Conservation (phyloP, 2,329 filamentous ascomycete genomes). For the Fusarium sp. region DNA sequence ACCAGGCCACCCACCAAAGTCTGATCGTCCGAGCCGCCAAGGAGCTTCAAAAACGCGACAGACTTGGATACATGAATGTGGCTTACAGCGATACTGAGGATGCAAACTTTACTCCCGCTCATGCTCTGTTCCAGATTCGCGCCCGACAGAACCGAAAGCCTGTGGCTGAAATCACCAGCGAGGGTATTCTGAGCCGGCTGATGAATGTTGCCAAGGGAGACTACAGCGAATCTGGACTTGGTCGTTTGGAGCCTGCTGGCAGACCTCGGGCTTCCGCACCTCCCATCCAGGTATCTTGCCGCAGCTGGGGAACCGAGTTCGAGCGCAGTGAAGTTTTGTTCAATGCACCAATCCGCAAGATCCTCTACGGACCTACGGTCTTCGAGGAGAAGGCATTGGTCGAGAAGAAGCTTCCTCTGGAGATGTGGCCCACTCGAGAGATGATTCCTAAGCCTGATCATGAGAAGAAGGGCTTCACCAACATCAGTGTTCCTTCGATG, state of each 20-base stretch:
- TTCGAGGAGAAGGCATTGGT: conserved; percentile 80
- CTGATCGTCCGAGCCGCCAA: conserved; percentile 80
- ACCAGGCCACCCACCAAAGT: conserved; percentile 74
- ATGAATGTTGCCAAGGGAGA: conserved; percentile 79
- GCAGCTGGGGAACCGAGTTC: conserved; percentile 70
- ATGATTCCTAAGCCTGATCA: conserved; percentile 84
- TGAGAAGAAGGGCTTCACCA: conserved; percentile 85
- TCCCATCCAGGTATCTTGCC: conserved; percentile 83
- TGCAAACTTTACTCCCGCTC: conserved; percentile 73
- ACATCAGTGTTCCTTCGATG: conserved; percentile 96
- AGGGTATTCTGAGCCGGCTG: conserved; percentile 79
- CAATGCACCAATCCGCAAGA: conserved; percentile 79
- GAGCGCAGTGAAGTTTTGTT: conserved; percentile 84
- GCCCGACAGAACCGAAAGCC: conserved; percentile 75
- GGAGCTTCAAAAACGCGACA: conserved; percentile 65
- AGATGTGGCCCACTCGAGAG: conserved; percentile 70
- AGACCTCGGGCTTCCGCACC: conserved; percentile 84
- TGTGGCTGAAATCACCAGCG: conserved; percentile 74
- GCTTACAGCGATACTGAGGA: conserved; percentile 76
- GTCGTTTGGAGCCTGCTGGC: conserved; percentile 83
- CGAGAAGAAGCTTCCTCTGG: conserved; percentile 75
- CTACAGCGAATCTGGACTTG: conserved; percentile 78
- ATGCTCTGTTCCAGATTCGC: conserved; percentile 85
- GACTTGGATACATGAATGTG: conserved; percentile 74
- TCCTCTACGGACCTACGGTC: conserved; percentile 74